Conservation (phyloP, 2,329 filamentous ascomycete genomes). For the Diaporthe aspalathi region DNA sequence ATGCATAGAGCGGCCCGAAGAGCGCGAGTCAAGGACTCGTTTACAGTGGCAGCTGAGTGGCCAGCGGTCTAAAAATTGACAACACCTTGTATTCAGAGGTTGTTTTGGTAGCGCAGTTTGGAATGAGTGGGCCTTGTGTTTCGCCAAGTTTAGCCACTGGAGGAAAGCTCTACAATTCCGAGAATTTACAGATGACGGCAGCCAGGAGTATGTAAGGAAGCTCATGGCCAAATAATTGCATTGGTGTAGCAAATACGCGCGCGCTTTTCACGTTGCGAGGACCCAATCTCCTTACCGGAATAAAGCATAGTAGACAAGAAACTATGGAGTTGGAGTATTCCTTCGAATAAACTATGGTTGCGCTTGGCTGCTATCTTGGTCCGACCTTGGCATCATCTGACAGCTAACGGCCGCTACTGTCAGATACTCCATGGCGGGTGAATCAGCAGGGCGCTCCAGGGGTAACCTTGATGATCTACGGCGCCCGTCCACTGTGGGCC, state of each 20-base stretch:
- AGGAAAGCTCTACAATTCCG: not conserved
- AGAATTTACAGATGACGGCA: not conserved
- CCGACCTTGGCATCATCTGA: conserved; percentile 20
- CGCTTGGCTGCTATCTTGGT: not conserved
- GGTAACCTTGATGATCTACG: conserved; percentile 6
- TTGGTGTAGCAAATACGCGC: not conserved
- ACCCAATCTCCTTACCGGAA: not conserved
- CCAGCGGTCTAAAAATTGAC: conserved; percentile 22
- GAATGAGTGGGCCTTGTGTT: conserved; percentile 8
- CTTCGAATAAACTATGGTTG: conserved; percentile 12
- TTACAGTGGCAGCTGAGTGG: not conserved
- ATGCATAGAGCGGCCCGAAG: not conserved
- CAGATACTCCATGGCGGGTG: not conserved
- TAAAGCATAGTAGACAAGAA: not conserved
- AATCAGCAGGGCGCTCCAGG: not conserved
- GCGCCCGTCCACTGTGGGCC: not conserved
- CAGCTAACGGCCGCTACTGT: conserved; percentile 16
- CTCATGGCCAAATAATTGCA: not conserved
- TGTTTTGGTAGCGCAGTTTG: conserved; percentile 16
- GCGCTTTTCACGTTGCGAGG: not conserved
- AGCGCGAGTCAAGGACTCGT: not conserved
- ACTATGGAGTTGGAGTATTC: not conserved
- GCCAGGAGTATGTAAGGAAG: not conserved
- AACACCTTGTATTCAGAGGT: not conserved
- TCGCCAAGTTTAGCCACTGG: not conserved